Evolutionary conservation across 129 eudicot species (phyloP).

Genomic region (Lactuca saligna): DNA sequence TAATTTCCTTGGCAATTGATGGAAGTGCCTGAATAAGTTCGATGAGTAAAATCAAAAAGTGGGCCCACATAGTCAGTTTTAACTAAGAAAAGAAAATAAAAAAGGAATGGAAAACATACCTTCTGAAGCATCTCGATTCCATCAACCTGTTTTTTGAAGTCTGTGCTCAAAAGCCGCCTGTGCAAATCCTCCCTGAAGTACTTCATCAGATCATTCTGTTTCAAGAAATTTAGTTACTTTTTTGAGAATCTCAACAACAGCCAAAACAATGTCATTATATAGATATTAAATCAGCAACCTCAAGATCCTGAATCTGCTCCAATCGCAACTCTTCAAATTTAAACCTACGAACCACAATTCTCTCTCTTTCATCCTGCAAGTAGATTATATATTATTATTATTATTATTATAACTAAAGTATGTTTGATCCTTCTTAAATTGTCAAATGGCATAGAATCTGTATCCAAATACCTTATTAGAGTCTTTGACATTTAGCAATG

Average conservation of each 20-base stretch:
- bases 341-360: slow-evolving; percentile 87
- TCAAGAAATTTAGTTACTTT: neutral
- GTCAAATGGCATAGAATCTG: neutral
- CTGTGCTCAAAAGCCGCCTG: slow-evolving; percentile 79
- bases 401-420: neutral
- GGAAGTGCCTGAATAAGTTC: slow-evolving; percentile 65
- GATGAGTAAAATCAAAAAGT: neutral
- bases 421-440: neutral
- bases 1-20: slow-evolving; percentile 61
- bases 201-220: slow-evolving; percentile 84
- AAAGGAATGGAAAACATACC: slow-evolving; percentile 39
- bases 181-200: slow-evolving; percentile 93
- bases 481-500: slow-evolving; percentile 78
- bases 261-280: neutral
- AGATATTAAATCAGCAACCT: slow-evolving; percentile 59
- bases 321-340: slow-evolving; percentile 93
- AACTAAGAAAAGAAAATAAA: neutral
- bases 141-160: slow-evolving; percentile 97
- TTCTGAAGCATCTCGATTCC: slow-evolving; percentile 96
- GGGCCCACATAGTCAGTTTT: neutral
- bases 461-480: slow-evolving; percentile 76
- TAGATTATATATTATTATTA: slow-evolving; percentile 6
- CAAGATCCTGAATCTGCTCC: slow-evolving; percentile 97
- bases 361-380: slow-evolving; percentile 93
- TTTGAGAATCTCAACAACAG: neutral